Evolutionary conservation across 2,329 filamentous ascomycete species (phyloP), one percentile per base, ranked within the genome.

Genomic region (Penicillium oxalicum): DNA sequence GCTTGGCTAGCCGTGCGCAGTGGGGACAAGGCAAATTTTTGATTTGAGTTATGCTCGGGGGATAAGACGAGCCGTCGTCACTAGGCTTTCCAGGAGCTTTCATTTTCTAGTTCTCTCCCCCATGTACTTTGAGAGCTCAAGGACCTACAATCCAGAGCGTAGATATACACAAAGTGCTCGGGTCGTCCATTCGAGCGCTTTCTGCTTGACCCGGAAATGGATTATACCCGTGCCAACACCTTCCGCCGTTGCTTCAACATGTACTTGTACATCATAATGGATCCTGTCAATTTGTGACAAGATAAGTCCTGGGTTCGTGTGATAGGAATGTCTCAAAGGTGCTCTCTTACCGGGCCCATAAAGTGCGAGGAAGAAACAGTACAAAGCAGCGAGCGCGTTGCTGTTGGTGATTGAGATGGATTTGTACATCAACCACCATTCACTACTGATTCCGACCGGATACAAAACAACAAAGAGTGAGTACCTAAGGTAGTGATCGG

Each of bases 211-310:
- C 18, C 18, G 18, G 18, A 18, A 18, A 18, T 18, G 18, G 18
- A 18, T 18, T 18, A 18, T 18, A 18, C 29, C 11, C 29, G 29
- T 32, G 40, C 18, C 6, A 44, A 32, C n/a, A 56, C 56, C 52
- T 63, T 65, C 6, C 48, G 48, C 32, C 62, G 52, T 45, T 65
- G 61, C 45, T 57, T 64, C 12, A 63, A 44, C 61, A 65, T 65
- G 28, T 65, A 63, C 37, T 52, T 55, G 38, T 62, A 65, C 62
- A 65, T 65, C 60, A 63, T 64, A 6, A 60, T 50, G n/a, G 61
- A 57, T 1, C 61, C 61, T 63, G 9, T 34, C 4, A 9, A 7
- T 11, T 3, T 35, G 3, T 27, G 13, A 25, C 49, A 24, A 49
- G 39, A 26, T 44, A 32, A 4, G 11, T 29, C 3, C 18, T 32